Evolutionary conservation across 2,329 filamentous ascomycete species (phyloP), one percentile per base, ranked within the genome.

Genomic region (Exophiala viscosa): DNA sequence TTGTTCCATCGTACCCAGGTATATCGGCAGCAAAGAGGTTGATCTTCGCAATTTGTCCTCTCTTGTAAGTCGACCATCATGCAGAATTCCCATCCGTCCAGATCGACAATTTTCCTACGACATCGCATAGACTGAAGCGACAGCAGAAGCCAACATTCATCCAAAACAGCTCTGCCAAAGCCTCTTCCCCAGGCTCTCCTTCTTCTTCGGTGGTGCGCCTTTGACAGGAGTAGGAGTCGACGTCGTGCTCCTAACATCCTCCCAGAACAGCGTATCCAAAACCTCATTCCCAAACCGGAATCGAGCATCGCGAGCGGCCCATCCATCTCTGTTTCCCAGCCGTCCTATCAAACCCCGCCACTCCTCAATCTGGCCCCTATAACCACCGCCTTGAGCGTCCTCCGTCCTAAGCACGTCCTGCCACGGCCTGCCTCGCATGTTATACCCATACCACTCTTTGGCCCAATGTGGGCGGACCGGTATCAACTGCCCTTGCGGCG

Each of bases 201-300:
- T 52, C 40, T 48, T 41, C 53, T 28, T 7, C 23, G 23, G 23
- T 7, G 5, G 23, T 28, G 23, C 23, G 23, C 5, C 23, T 28
- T 28, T 28, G 23, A 28, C 34, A 35, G 65, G 74, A 36, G 8
- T 42, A 13, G 8, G 23, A 51, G 20, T 40, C 41, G 18, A 36
- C 7, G 17, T 73, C 70, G 2, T 65, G 57, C 28, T 23, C 36
- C 41, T 50, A 8, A 50, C 40, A 10, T 62, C 23, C 18, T 67
- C 66, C 43, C 67, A 72, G 39, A 62, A 64, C 43, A 59, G n/a
- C 35, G 14, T 18, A 45, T 34, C 59, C 50, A 13, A 57, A 60
- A 14, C 64, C 15, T 59, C 56, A 34, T 59, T 59, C 13, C 56
- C 56, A 33, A 56, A 59, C 23, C 49, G 39, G 13, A n/a, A 18